Conservation (phyloP, 2,329 filamentous ascomycete genomes). For the Aureobasidium leucospermi region DNA sequence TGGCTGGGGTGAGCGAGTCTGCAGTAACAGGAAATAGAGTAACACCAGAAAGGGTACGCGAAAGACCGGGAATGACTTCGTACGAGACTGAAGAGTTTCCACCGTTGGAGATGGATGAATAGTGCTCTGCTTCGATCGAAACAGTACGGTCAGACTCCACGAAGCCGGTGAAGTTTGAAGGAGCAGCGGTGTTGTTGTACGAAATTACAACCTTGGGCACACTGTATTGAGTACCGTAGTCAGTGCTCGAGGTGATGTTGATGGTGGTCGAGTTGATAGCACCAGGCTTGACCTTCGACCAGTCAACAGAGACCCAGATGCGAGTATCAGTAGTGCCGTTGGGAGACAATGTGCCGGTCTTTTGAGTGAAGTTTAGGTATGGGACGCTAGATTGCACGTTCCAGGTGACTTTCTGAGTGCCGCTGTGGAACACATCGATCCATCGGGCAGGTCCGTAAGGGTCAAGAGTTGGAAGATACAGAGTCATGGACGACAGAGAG, state of each 20-base stretch:
- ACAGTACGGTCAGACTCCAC: conserved; percentile 50
- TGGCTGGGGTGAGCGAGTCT: conserved; percentile 42
- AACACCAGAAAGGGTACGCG: conserved; percentile 52
- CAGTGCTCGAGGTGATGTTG: conserved; percentile 46
- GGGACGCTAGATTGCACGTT: conserved; percentile 37
- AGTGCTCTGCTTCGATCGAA: conserved; percentile 32
- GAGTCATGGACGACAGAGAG: conserved; percentile 42
- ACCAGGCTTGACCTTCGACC: conserved; percentile 39
- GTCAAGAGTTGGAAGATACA: conserved; percentile 51
- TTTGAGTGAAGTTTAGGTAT: conserved; percentile 48
- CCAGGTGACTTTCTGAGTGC: conserved; percentile 48
- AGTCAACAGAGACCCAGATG: conserved; percentile 51
- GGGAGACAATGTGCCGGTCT: conserved; percentile 42
- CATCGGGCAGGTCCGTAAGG: conserved; percentile 52
- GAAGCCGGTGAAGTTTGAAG: conserved; percentile 52
- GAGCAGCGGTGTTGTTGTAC: conserved; percentile 43
- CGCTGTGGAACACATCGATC: conserved; percentile 58
- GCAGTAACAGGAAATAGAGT: conserved; percentile 48
- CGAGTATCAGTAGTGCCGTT: conserved; percentile 44
- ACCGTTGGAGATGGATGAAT: conserved; percentile 19
- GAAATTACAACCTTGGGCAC: conserved; percentile 47
- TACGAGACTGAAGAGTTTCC: conserved; percentile 35
- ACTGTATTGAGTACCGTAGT: conserved; percentile 36
- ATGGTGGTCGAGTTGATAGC: conserved; percentile 36
- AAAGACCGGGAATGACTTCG: conserved; percentile 47